phyloP scores from a whole-genome alignment of 2,329 filamentous ascomycete genomes.

The Ilyonectria sp. region DNA sequence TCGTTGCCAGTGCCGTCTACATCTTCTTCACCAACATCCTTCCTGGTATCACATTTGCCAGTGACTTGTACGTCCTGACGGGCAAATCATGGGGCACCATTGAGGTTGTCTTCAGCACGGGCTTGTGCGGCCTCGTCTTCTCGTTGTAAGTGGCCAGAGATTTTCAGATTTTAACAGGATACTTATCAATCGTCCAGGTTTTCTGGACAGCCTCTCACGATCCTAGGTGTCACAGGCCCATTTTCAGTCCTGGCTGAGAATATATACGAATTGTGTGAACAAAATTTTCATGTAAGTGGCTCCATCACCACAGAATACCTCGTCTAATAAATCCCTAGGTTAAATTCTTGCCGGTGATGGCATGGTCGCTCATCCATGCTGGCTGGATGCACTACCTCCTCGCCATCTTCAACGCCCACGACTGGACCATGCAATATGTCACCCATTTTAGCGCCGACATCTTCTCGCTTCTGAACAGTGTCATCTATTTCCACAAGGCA shows the following conservation, averaged over 20 bases:
- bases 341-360: conserved; percentile 77
- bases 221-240: conserved; percentile 76
- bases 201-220: conserved; percentile 75
- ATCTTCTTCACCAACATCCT: conserved; percentile 78
- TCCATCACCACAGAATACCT: neutral
- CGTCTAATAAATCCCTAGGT: conserved; percentile 54
- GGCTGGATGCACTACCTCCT: conserved; percentile 77
- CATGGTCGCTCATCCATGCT: conserved; percentile 76
- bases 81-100: conserved; percentile 77
- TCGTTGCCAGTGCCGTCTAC: conserved; percentile 75
- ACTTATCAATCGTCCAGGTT: conserved; percentile 49
- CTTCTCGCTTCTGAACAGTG: conserved; percentile 76
- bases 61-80: conserved; percentile 74
- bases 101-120: conserved; percentile 77
- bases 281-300: conserved; percentile 65
- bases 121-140: conserved; percentile 75
- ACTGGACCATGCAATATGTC: conserved; percentile 80
- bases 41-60: conserved; percentile 77
- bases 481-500: conserved; percentile 79
- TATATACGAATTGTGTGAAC: conserved; percentile 71
- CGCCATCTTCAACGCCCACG: conserved; percentile 77
- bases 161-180: neutral
- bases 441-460: conserved; percentile 78
- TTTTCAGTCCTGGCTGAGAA: conserved; percentile 79
- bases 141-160: conserved; percentile 61